phyloP scores from a whole-genome alignment of 2,329 filamentous ascomycete genomes.

The Pezicula neosporulosa region DNA sequence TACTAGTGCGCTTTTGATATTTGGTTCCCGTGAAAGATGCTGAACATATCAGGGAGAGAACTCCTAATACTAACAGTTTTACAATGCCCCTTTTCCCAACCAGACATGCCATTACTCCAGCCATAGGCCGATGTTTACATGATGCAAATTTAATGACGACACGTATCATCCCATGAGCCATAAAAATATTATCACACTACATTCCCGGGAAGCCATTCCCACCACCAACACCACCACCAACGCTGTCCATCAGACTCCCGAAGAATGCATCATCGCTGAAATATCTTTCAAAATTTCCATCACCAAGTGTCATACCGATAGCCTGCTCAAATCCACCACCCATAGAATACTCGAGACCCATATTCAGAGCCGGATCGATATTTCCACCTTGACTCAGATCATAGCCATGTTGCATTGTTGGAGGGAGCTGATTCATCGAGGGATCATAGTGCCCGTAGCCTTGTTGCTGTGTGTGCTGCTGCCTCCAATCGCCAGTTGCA shows the following conservation, averaged over 20 bases:
- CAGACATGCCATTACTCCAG: no score
- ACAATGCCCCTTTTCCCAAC: no score
- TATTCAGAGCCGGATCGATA: conserved; percentile 24
- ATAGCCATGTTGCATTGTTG: conserved; percentile 9
- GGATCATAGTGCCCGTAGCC: conserved; percentile 14
- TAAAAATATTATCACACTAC: no score
- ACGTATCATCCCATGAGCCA: no score
- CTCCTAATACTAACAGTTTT: no score
- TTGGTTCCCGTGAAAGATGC: no score
- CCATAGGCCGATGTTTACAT: no score
- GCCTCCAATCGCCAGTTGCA: conserved; percentile 17
- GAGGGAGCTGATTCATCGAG: conserved; percentile 12
- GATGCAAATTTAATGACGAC: no score
- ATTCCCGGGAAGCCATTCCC: conserved; percentile 9
- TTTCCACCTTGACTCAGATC: conserved; percentile 13
- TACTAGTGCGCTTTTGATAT: no score
- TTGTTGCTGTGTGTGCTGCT: conserved; percentile 12
- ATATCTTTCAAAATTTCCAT: conserved; percentile 25
- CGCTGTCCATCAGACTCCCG: conserved; percentile 20
- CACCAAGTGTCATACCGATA: conserved; percentile 27
- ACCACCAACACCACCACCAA: conserved; percentile 14
- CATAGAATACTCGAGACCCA: conserved; percentile 24
- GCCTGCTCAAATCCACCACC: conserved; percentile 30
- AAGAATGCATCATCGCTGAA: conserved; percentile 28
- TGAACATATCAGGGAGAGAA: no score